Evolutionary conservation across 2,329 filamentous ascomycete genomes (phyloP), one percentile per base, ranked within the genome.

Genomic region (Allantophomopsis cytisporea): DNA sequence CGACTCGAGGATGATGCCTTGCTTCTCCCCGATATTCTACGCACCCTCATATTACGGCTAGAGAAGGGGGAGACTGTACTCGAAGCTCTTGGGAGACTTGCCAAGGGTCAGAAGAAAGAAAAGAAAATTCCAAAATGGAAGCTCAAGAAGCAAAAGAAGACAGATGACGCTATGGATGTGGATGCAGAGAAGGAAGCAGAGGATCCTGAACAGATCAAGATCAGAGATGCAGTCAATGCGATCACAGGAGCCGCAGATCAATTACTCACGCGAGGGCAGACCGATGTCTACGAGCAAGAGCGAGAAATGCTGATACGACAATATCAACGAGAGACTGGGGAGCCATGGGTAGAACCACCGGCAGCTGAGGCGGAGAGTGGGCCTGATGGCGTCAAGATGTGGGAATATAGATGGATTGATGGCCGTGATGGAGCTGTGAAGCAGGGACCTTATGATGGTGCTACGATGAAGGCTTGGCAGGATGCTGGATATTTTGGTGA

Each of bases 331-430:
- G 88, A 95, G 58, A 86, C 86, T 0, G 88, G 88, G 28, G 86
- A 94, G 50, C 75, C 82, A 7, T 98, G 91, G 91, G 63, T 71
- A 39, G 73, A 76, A 33, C 63, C 66, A 7, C 38, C 61, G n/a
- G 45, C 53, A 32, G 54, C 51, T 32, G 50, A 54, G 36, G 54
- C 59, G 17, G 55, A 53, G 14, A 52, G 52, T 28, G 50, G 39
- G 31, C 32, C 28, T 13, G 41, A 46, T 33, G 44, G 43, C 1
- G 43, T 50, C 2, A 61, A 62, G 30, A 72, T 75, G 67, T 98
- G 89, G 88, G 84, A 96, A 59, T 98, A 86, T 57, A 73, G 85
- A 42, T 98, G 91, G 91, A 80, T 77, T 31, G 87, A 94, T 56
- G 85, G 84, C 14, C 71, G 87, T 32, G 89, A 94, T 53, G 82